These are phyloP conservation scores for Aspergillus ibericus DNA, from an alignment of 2,329 filamentous ascomycete genomes.

Conservation along the genomic window DNA sequence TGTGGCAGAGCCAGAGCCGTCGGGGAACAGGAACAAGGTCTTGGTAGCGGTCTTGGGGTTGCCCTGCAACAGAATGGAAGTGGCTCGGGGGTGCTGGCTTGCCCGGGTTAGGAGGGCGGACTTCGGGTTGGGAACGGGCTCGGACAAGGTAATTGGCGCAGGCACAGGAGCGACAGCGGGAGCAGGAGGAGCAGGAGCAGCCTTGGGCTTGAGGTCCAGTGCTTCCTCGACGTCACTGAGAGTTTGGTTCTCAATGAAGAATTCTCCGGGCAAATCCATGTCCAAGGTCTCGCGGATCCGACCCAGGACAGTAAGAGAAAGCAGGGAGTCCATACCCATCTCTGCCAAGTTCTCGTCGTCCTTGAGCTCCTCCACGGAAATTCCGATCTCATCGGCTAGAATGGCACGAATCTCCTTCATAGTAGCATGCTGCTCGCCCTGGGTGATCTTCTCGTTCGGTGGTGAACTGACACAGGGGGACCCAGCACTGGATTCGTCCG, in stretches of 20 bases:
- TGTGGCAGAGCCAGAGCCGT: conserved; percentile 49
- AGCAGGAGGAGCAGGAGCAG: conserved; percentile 14
- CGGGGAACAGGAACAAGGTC: conserved; percentile 46
- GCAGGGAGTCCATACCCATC: conserved; percentile 49
- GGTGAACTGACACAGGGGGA: conserved; percentile 34
- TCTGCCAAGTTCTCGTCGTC: conserved; percentile 43
- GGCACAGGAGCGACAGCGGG: conserved; percentile 11
- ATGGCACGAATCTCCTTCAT: conserved; percentile 43
- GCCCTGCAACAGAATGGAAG: conserved; percentile 45
- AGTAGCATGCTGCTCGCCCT: conserved; percentile 30
- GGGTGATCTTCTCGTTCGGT: conserved; percentile 27
- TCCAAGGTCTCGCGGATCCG: conserved; percentile 46
- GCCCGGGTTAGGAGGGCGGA: conserved; percentile 14
- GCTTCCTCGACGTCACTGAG: conserved; percentile 41
- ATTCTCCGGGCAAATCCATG: conserved; percentile 44
- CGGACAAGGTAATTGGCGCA: conserved; percentile 23
- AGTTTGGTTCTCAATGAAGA: conserved; percentile 47
- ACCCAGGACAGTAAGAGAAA: conserved; percentile 47
- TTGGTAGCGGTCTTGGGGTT: conserved; percentile 45
- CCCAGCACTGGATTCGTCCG: conserved; percentile 35
- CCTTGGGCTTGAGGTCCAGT: conserved; percentile 41
- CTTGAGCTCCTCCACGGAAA: conserved; percentile 42
- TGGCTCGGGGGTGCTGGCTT: conserved; percentile 38
- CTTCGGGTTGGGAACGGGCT: conserved; percentile 23
- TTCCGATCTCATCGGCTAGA: conserved; percentile 47